Evolutionary conservation across 768 basidiomycete genomes (phyloP), one percentile per base, ranked within the genome.

Genomic region (Pleurotus sapidus): DNA sequence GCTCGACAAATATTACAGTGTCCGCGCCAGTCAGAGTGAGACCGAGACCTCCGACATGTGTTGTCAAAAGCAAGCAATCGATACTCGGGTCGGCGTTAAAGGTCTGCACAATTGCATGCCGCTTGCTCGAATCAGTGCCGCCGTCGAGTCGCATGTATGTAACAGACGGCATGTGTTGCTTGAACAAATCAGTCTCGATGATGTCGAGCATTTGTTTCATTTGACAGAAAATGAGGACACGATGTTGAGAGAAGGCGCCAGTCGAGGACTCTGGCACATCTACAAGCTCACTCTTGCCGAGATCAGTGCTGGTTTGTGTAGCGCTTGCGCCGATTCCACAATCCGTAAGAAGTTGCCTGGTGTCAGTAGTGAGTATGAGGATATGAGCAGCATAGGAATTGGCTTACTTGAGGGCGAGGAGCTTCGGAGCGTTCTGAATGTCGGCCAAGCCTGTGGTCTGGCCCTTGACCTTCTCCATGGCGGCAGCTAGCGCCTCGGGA

Each of bases 151-250:
- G 87, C 97, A 99, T 98, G 73, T 98, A 99, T 1, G 94, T 95
- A 43, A 99, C 91, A 0, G 91, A 88, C 5, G 96, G 96, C 94
- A 99, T 95, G 63, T 89, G 82, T 40, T 81, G 76, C 64, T 88
- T 89, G 82, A 99, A 98, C 6, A 99, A 77, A 65, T 97, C 92
- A 11, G 79, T 87, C 72, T 98, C 95, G 64, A 99, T 95, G 68
- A 98, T 89, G 69, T 99, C 93, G 49, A 99, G 82, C 97, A 98
- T 99, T 69, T 93, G 91, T 70, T 98, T 97, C 85, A 98, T 93
- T 74, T 99, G 97, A 66, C 96, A 98, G 76, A 99, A 99, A 64
- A 99, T 96, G 61, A 99, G 84, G 55, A 96, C 95, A n/a, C 97
- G 92, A 68, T 99, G 97, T 63, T 96, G 95, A 18, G 96, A 91